Evolutionary conservation across 805 yeast species (phyloP).

Genomic region (Candida arabinofermentans): DNA sequence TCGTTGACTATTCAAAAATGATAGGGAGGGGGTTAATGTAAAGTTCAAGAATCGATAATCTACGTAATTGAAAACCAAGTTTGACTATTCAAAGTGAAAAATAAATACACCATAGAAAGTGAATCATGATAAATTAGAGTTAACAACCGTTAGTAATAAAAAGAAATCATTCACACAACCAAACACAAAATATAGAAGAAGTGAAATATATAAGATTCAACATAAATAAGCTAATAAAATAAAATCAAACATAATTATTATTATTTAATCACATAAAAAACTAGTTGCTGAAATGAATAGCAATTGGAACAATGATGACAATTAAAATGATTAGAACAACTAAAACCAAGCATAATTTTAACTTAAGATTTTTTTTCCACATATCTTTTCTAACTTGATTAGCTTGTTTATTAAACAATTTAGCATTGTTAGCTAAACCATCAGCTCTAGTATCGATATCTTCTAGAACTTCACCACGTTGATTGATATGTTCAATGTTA

Average conservation of each 20-base stretch:
- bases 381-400: slow-evolving; percentile 95
- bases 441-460: slow-evolving; percentile 91
- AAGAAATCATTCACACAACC: too few species aligned
- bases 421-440: slow-evolving; percentile 86
- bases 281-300: slow-evolving; percentile 71
- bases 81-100: too few species aligned
- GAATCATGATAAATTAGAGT: too few species aligned
- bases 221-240: neutral
- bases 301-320: slow-evolving; percentile 89
- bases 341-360: slow-evolving; percentile 86
- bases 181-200: too few species aligned
- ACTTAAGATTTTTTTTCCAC: slow-evolving; percentile 99
- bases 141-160: too few species aligned
- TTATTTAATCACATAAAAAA: neutral
- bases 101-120: too few species aligned
- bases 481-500: slow-evolving; percentile 92
- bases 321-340: slow-evolving; percentile 75
- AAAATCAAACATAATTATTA: neutral
- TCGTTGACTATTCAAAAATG: too few species aligned
- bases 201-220: neutral
- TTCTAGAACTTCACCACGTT: slow-evolving; percentile 90
- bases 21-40: too few species aligned
- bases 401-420: slow-evolving; percentile 94
- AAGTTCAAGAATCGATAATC: too few species aligned
- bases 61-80: too few species aligned